phyloP scores from a whole-genome alignment of 352 stramenopile genomes.

The Phytopythium chamaehyphon region DNA sequence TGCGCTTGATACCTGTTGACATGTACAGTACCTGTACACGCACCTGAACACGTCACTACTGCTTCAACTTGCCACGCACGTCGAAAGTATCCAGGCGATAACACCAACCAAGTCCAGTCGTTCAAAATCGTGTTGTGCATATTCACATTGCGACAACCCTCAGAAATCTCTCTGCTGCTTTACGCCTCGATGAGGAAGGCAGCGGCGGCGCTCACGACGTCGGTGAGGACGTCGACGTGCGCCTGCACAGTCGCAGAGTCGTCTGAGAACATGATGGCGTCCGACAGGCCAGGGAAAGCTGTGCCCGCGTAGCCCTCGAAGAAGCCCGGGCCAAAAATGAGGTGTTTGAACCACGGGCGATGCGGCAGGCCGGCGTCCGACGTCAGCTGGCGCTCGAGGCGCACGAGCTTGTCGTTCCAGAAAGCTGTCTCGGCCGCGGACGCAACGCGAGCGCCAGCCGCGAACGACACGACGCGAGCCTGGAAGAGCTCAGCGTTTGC shows the following conservation, averaged over 20 bases:
- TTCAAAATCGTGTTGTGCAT: neutral
- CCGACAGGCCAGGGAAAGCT: slow-evolving; percentile 10
- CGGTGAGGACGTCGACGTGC: slow-evolving; percentile 17
- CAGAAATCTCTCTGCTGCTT: neutral
- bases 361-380: slow-evolving; percentile 8
- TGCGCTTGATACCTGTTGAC: too few relatives aligned
- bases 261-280: slow-evolving; percentile 11
- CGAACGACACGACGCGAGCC: slow-evolving; percentile 6
- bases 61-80: too few relatives aligned
- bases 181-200: slow-evolving; percentile 6
- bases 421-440: neutral
- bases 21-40: too few relatives aligned
- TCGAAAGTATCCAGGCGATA: too few relatives aligned
- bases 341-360: slow-evolving; percentile 11
- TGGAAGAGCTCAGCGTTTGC: slow-evolving; percentile 19
- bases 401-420: slow-evolving; percentile 13
- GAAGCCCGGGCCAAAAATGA: slow-evolving; percentile 13
- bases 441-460: slow-evolving; percentile 2
- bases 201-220: slow-evolving; percentile 3
- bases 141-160: neutral
- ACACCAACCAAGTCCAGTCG: too few relatives aligned
- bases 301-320: slow-evolving; percentile 10
- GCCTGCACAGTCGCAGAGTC: slow-evolving; percentile 1
- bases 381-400: slow-evolving; percentile 8
- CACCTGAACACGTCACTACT: too few relatives aligned